Conservation (phyloP, 768 basidiomycete species). For the Tricholoma furcatifolium region DNA sequence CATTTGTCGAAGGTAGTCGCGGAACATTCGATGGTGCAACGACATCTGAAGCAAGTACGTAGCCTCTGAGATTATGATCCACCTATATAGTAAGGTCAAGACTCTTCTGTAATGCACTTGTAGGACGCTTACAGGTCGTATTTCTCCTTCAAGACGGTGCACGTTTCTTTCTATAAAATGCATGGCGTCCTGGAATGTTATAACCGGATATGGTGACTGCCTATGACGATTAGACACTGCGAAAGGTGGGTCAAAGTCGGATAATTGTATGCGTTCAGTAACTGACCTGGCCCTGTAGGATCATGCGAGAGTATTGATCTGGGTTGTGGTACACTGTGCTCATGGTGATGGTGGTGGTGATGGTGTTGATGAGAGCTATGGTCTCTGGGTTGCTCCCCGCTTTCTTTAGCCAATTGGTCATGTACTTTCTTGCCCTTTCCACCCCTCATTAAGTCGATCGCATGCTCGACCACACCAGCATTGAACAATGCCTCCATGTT, state of each 20-base stretch:
- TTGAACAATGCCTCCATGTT: slow-evolving; percentile 63
- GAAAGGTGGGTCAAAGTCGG: neutral
- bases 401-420: slow-evolving; percentile 37
- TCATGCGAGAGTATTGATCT: slow-evolving; percentile 65
- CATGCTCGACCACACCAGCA: slow-evolving; percentile 62
- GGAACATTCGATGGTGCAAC: slow-evolving; percentile 66
- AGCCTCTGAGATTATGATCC: slow-evolving; percentile 53
- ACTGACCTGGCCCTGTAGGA: slow-evolving; percentile 63
- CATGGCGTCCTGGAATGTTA: slow-evolving; percentile 69
- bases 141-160: slow-evolving; percentile 35
- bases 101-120: neutral
- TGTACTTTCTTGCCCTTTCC: slow-evolving; percentile 65
- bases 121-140: slow-evolving; percentile 38
- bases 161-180: slow-evolving; percentile 50
- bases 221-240: slow-evolving; percentile 44
- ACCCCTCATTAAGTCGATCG: slow-evolving; percentile 69
- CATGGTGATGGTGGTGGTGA: slow-evolving; percentile 29
- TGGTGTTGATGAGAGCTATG: slow-evolving; percentile 33
- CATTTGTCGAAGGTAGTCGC: slow-evolving; percentile 66
- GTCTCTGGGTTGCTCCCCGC: neutral
- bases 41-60: slow-evolving; percentile 77
- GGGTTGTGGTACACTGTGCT: slow-evolving; percentile 49
- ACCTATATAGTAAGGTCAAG: slow-evolving; percentile 44
- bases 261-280: neutral
- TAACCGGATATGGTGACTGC: too few species aligned